Base-by-base conservation (phyloP, 805 yeast genomes). In the Metschnikowia continentalis region DNA sequence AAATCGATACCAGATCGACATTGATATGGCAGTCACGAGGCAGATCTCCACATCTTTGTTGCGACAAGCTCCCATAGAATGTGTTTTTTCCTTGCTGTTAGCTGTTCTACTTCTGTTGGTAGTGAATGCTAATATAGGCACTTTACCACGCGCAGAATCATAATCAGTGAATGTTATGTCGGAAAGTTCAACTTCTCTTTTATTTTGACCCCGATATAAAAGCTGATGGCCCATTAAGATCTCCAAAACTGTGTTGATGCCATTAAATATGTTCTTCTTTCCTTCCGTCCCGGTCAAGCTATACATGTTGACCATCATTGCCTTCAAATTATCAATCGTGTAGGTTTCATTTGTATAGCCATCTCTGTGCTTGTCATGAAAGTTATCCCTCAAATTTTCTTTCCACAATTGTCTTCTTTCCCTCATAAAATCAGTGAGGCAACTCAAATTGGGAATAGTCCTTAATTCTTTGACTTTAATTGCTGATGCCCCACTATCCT, bases 1-100 rank as follows among this genome's bases (percentile, higher is more conserved):
- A 38, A 50, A 50, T 22, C 53, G 40, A 20, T 32, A 50, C 53
- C 53, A 50, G 5, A 50, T 41, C 5, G 53, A 50, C 36, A 50
- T 42, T 13, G 50, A 44, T 17, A 42, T 20, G 1, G 53, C 42
- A 2, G 50, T 35, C n/a, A 47, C 44, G 11, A 50, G 22, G 26
- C 53, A 50, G 3, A 39, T 13, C 30, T 47, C 42, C 22, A 43
- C 50, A n/a, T 43, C 46, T 39, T 50, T 50, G 36, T 36, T 23
- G 20, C 53, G 53, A 10, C 44, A 41, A 8, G 32, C 23, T 10
- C 35, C 44, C 30, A 30, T 15, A 10, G 14, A 5, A 10, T 30
- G 20, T 5, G 44, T 22, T 13, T 41, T 41, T 3, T 30, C 30
- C 11, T n/a, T 30, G 7, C 19, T 19, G 13, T 23, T 14, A 8